These are phyloP conservation scores for Beta lomatogona DNA, from an alignment of 179 eudicot species.

Conservation along the genomic window DNA sequence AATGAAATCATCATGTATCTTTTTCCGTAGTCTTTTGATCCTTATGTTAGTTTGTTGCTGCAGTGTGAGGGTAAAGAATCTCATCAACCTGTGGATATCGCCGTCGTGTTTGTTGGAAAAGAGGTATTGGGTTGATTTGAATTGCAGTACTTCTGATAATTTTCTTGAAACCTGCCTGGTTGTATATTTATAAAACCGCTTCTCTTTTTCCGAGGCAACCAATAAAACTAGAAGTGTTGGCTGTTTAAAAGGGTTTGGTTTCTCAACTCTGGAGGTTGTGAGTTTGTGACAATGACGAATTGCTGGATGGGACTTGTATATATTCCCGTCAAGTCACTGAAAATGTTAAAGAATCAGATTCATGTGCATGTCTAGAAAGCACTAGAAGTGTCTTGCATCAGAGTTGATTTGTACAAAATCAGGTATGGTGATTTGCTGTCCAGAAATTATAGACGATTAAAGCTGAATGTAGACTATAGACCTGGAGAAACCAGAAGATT, in stretches of 20 bases:
- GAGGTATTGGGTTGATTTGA: constrained; percentile 52
- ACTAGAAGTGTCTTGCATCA: neutral
- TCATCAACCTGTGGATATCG: constrained; percentile 57
- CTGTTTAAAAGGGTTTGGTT: constrained; percentile 2
- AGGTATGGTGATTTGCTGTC: neutral
- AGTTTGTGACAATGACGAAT: neutral
- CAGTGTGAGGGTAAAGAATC: constrained; percentile 70
- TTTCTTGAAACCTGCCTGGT: neutral
- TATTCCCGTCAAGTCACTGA: too few relatives aligned
- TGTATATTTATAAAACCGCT: neutral
- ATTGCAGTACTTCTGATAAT: neutral
- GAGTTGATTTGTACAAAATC: neutral
- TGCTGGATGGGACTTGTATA: neutral
- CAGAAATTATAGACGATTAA: neutral
- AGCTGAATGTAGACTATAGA: neutral
- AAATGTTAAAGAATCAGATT: neutral
- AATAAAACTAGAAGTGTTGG: neutral
- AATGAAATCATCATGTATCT: neutral
- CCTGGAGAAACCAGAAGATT: neutral
- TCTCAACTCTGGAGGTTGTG: neutral
- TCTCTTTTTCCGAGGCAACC: neutral
- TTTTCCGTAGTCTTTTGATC: neutral
- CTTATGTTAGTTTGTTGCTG: constrained; percentile 32
- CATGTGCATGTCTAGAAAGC: neutral
- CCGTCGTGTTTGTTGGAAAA: constrained; percentile 78